phyloP scores from a whole-genome alignment of 2,329 filamentous ascomycete species.

The Trichophyton verrucosum region DNA sequence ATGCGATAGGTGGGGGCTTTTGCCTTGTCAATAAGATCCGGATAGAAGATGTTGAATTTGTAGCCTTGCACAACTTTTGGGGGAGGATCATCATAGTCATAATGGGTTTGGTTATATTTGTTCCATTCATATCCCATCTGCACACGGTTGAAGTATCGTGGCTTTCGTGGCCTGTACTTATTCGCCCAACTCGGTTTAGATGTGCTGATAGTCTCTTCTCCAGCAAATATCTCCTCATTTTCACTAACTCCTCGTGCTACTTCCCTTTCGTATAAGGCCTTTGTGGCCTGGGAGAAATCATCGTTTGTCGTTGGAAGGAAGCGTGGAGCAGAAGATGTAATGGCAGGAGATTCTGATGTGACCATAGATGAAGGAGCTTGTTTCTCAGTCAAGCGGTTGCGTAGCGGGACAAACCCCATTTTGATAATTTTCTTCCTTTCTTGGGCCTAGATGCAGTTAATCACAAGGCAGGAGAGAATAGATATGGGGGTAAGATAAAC shows the following conservation, averaged over 20 bases:
- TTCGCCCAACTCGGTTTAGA: slow-evolving; percentile 64
- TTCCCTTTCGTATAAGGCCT: slow-evolving; percentile 82
- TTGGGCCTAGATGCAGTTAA: slow-evolving; percentile 26
- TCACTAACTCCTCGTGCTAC: slow-evolving; percentile 82
- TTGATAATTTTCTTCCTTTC: slow-evolving; percentile 51
- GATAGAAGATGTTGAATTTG: slow-evolving; percentile 99
- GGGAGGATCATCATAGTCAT: slow-evolving; percentile 94
- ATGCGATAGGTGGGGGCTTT: slow-evolving; percentile 95
- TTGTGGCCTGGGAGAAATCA: slow-evolving; percentile 76
- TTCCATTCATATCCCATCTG: slow-evolving; percentile 99
- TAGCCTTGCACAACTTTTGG: slow-evolving; percentile 98
- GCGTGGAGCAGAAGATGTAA: slow-evolving; percentile 45
- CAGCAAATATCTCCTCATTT: slow-evolving; percentile 89
- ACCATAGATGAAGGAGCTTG: slow-evolving; percentile 20
- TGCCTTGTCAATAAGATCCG: slow-evolving; percentile 85
- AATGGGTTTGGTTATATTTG: slow-evolving; percentile 99
- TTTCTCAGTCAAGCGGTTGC: slow-evolving; percentile 32
- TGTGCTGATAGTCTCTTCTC: slow-evolving; percentile 65
- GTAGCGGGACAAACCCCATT: slow-evolving; percentile 55
- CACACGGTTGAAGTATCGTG: slow-evolving; percentile 92
- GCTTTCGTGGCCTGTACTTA: slow-evolving; percentile 81
- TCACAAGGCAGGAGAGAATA: not conserved
- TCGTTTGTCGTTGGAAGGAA: slow-evolving; percentile 60
- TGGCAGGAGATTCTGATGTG: slow-evolving; percentile 29
- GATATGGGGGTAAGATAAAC: slow-evolving; percentile 10